phyloP scores from a whole-genome alignment of 176 grass and related monocot genomes.

The Triticum monococcum region DNA sequence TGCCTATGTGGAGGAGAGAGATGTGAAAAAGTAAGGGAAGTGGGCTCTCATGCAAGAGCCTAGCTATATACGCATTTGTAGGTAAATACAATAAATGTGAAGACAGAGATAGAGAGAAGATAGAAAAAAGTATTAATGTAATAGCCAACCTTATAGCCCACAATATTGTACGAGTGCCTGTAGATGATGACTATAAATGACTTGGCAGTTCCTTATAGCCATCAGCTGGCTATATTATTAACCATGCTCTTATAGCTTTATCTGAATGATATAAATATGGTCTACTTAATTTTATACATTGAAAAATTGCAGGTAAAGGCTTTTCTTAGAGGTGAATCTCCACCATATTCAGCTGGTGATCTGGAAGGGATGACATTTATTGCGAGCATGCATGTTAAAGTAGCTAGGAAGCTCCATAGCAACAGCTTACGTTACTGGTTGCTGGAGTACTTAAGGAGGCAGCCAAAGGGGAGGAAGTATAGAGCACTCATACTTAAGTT shows the following conservation, averaged over 20 bases:
- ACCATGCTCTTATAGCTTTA: background rate
- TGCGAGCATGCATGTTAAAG: conserved; percentile 81
- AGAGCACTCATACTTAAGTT: conserved; percentile 77
- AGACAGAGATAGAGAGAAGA: too few relatives aligned
- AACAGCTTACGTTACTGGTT: conserved; percentile 85
- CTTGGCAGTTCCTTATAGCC: too few relatives aligned
- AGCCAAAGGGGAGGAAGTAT: conserved; percentile 62
- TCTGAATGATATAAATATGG: background rate
- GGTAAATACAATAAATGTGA: too few relatives aligned
- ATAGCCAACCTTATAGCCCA: too few relatives aligned
- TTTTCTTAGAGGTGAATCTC: conserved; percentile 79
- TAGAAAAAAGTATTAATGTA: too few relatives aligned
- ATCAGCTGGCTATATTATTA: too few relatives aligned
- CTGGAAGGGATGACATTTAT: conserved; percentile 78
- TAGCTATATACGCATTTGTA: too few relatives aligned
- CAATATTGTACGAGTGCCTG: too few relatives aligned
- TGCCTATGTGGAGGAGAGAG: too few relatives aligned
- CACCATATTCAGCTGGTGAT: conserved; percentile 76
- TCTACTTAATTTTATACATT: conserved; percentile 11
- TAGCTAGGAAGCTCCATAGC: conserved; percentile 70
- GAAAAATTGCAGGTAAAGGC: conserved; percentile 68
- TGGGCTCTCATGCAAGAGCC: too few relatives aligned
- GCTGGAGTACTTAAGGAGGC: conserved; percentile 87
- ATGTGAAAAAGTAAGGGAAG: too few relatives aligned
- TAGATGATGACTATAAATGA: too few relatives aligned